Percentiles rank a stretch among this genome's conserved stretches.
These are phyloP conservation scores for Trichoderma asperelloides DNA, from an alignment of 495 filamentous ascomycete genomes.

Conservation along the genomic window DNA sequence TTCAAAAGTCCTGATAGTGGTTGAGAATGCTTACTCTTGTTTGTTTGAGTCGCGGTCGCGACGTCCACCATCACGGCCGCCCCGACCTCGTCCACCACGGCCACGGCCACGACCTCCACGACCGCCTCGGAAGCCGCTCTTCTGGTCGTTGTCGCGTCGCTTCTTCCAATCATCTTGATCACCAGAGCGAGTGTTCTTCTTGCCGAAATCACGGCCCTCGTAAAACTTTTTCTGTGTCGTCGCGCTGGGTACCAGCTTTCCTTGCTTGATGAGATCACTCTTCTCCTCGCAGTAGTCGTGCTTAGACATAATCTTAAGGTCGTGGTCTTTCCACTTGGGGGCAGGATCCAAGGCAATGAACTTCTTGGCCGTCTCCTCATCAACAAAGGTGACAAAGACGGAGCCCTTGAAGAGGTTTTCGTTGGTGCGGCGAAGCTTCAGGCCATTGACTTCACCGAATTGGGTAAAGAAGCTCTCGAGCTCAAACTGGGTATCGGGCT, in stretches of 20 bases:
- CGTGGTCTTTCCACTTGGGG: slow-evolving; percentile 67
- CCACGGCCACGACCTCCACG: slow-evolving; percentile 34
- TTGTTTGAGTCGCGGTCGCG: slow-evolving; percentile 20
- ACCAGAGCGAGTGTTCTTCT: slow-evolving; percentile 26
- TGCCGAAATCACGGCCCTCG: slow-evolving; percentile 27
- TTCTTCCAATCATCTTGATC: slow-evolving; percentile 59
- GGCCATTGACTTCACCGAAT: slow-evolving; percentile 68
- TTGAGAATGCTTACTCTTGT: slow-evolving; percentile 21
- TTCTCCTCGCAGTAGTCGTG: slow-evolving; percentile 77
- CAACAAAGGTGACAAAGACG: slow-evolving; percentile 84
- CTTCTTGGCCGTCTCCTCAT: slow-evolving; percentile 60
- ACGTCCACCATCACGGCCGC: slow-evolving; percentile 26
- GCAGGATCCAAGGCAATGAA: slow-evolving; percentile 75
- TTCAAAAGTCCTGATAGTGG: neutral
- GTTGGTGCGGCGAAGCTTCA: slow-evolving; percentile 74
- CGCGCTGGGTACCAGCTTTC: slow-evolving; percentile 49
- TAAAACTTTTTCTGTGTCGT: slow-evolving; percentile 20
- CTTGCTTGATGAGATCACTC: slow-evolving; percentile 63
- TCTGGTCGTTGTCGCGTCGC: slow-evolving; percentile 55
- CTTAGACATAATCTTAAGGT: slow-evolving; percentile 74
- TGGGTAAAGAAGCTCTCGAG: slow-evolving; percentile 85
- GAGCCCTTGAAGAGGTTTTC: slow-evolving; percentile 77
- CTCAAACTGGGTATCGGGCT: slow-evolving; percentile 72
- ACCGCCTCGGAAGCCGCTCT: slow-evolving; percentile 49
- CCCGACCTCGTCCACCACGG: slow-evolving; percentile 30